Base-by-base conservation (phyloP, 1,284 basidiomycete species). In the Bondarzewia mesenterica region DNA sequence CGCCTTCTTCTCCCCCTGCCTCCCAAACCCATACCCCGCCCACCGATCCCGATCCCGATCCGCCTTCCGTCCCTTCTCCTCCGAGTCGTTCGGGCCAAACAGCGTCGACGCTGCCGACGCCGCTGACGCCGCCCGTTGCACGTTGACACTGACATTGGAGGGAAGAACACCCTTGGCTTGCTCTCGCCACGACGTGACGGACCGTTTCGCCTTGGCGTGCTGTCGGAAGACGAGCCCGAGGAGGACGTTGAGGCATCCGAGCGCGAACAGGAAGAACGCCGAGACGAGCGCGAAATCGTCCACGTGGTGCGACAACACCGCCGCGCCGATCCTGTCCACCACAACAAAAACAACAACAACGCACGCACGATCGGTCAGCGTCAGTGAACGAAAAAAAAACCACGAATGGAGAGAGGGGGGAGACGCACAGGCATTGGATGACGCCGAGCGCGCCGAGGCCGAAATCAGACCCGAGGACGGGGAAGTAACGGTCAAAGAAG, bases 371-470 rank as follows among this genome's bases (percentile, higher is more conserved):
- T n/a, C 20, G 16, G 18, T 7, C n/a, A 20, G 1, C 7, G 8
- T 21, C 8, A 22, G 47, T 15, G 43, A 27, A 25, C 21, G 48
- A 18, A 25, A 7, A 6, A 4, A 32, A 7, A n/a, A 10, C 10
- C 5, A 32, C 29, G 29, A 7, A n/a, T n/a, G 26, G 25, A 40
- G 36, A 25, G 12, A 29, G 10, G 20, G 36, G 42, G 15, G 22
- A 27, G 18, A 46, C 80, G 60, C 57, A 87, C 82, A 92, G 70
- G 67, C 80, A 80, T 64, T 94, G 85, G 60, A 93, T 83, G 50
- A 88, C 76, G 18, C 91, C 91, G 5, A 93, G 74, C 22, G 87
- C 75, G 29, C 89, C 89, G 18, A 93, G 69, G 39, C 91, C 89
- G 63, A 92, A 90, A 42, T 78, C 73, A 14, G 71, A 73, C 7